Percentiles rank a stretch among this genome's conserved stretches.
phyloP scores from a whole-genome alignment of 306 rosid genomes.

The Dryas drummondii region DNA sequence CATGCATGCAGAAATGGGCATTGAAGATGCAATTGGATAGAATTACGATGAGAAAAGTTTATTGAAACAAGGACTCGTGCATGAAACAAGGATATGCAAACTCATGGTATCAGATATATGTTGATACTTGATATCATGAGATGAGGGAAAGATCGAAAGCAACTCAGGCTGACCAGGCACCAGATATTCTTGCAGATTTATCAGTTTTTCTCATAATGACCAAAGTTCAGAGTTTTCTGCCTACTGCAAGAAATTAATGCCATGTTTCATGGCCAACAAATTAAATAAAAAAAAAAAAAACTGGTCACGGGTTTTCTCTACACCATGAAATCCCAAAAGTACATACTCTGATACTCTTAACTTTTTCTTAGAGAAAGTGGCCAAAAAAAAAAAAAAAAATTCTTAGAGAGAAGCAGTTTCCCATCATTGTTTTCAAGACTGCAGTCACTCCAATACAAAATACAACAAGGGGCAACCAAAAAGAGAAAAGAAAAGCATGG shows the following conservation, averaged over 20 bases:
- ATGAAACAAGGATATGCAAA: conserved; percentile 30
- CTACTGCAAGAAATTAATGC: conserved; percentile 34
- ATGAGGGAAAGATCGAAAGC: conserved; percentile 44
- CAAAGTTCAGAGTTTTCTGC: conserved; percentile 44
- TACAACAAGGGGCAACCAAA: background rate
- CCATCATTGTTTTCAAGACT: conserved; percentile 74
- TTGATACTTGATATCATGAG: background rate
- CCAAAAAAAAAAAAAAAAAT: background rate
- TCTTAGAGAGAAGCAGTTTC: conserved; percentile 40
- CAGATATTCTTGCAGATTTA: conserved; percentile 59
- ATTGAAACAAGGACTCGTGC: conserved; percentile 50
- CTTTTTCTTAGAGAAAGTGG: conserved; percentile 35
- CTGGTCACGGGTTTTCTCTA: conserved; percentile 52
- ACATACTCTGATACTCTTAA: conserved; percentile 23
- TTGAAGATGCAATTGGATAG: background rate
- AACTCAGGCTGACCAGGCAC: conserved; percentile 33
- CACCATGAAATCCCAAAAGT: conserved; percentile 38
- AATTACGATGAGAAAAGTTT: conserved; percentile 27
- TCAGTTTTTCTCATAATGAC: conserved; percentile 63
- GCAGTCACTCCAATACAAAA: conserved; percentile 42
- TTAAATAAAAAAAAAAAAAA: conserved; percentile 6
- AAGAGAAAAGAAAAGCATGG: background rate
- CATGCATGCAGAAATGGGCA: conserved; percentile 11
- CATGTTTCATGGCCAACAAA: conserved; percentile 28
- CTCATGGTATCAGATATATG: background rate